A percentile compares a stretch with the other conserved stretches of the same genome.
These are phyloP conservation scores for Craspedostauros australis DNA, from an alignment of 108 stramenopile genomes.

Conservation along the genomic window DNA sequence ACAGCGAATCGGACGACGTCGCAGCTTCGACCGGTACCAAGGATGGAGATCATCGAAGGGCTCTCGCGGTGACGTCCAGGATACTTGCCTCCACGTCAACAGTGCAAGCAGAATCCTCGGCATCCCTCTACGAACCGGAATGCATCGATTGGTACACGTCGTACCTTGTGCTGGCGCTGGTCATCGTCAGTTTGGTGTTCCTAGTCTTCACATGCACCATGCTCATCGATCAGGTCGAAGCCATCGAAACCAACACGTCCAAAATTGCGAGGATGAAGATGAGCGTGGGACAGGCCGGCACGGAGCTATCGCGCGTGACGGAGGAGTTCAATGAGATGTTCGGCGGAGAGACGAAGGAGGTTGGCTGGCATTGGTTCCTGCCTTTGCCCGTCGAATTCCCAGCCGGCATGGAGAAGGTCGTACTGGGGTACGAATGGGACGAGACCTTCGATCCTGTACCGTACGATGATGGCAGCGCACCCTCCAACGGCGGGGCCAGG, in stretches of 20 bases:
- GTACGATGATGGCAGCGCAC: conserved; percentile 26
- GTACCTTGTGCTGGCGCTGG: conserved; percentile 22
- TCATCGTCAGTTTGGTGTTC: conserved; percentile 71
- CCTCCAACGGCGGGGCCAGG: not conserved
- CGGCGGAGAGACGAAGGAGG: conserved; percentile 63
- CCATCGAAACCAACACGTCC: conserved; percentile 76
- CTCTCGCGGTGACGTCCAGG: not conserved
- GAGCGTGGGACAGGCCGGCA: conserved; percentile 64
- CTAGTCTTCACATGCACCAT: conserved; percentile 94
- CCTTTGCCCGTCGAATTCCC: conserved; percentile 64
- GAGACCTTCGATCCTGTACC: conserved; percentile 36
- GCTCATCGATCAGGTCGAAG: conserved; percentile 89
- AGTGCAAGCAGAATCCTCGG: no score
- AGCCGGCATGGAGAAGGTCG: conserved; percentile 59
- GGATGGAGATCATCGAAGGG: not conserved
- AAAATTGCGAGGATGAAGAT: conserved; percentile 94
- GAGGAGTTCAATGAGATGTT: conserved; percentile 93
- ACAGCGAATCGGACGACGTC: not conserved
- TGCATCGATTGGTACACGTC: conserved; percentile 23
- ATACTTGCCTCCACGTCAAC: no score
- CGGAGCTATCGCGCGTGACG: conserved; percentile 49
- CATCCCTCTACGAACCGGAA: conserved; percentile 9
- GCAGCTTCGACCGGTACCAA: not conserved
- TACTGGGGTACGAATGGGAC: conserved; percentile 76
- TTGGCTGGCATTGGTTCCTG: conserved; percentile 75